Conservation (phyloP, 1,139 yeast genomes). For the Hemisphaericaspora xylanilytica region DNA sequence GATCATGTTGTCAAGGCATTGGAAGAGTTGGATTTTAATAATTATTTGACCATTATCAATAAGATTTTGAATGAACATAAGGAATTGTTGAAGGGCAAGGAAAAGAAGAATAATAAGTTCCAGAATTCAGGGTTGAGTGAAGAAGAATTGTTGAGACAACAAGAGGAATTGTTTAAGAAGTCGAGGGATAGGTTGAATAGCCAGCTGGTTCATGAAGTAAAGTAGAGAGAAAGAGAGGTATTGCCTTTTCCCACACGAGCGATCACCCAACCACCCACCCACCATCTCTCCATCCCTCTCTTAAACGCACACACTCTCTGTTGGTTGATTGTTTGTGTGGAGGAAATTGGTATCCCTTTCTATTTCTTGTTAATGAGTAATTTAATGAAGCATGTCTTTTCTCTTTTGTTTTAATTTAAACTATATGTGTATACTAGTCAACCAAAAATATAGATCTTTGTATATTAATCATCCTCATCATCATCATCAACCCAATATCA, state of each 20-base stretch:
- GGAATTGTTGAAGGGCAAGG: conserved; percentile 83
- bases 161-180: conserved; percentile 87
- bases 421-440: background rate
- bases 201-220: conserved; percentile 8
- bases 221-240: background rate
- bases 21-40: conserved; percentile 81
- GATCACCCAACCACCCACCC: no score
- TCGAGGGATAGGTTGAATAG: conserved; percentile 73
- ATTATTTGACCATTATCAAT: conserved; percentile 79
- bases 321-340: no score
- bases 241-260: background rate
- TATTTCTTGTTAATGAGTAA: conserved; percentile 1
- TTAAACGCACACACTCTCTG: no score
- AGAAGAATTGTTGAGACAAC: conserved; percentile 88
- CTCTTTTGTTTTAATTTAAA: background rate
- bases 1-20: conserved; percentile 94
- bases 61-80: conserved; percentile 83
- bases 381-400: conserved; percentile 1
- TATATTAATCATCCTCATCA: background rate
- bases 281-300: no score
- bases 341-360: no score
- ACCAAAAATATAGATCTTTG: conserved; percentile 3
- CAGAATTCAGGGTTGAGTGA: conserved; percentile 90
- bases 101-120: conserved; percentile 87
- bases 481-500: conserved; percentile 34